phyloP scores from a whole-genome alignment of 345 rosid species.

The Fremontodendron californicum region DNA sequence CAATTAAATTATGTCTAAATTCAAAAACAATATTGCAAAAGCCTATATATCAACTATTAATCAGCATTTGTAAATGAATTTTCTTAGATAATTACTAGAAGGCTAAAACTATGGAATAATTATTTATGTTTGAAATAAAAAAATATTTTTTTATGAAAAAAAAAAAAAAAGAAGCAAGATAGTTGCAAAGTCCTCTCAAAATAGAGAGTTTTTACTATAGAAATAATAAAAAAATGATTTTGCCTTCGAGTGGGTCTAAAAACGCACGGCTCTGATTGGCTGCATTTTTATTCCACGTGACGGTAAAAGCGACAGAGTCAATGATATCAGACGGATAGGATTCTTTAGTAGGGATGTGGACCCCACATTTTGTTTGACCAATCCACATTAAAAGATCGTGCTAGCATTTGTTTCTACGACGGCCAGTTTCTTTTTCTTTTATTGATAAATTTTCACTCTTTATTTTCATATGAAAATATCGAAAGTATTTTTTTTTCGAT shows the following conservation, averaged over 20 bases:
- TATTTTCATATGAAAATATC: background rate
- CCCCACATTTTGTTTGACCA: constrained; percentile 3
- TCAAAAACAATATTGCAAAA: no score
- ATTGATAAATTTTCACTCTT: background rate
- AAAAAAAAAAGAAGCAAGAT: no score
- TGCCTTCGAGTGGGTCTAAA: constrained; percentile 18
- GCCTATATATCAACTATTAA: background rate
- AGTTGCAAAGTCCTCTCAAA: constrained; percentile 4
- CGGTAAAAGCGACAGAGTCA: constrained; percentile 14
- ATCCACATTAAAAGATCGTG: background rate
- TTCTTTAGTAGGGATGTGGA: background rate
- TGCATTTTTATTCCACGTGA: constrained; percentile 12
- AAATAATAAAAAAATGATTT: background rate
- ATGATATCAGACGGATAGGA: constrained; percentile 19
- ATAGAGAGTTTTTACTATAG: background rate
- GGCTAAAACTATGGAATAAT: background rate
- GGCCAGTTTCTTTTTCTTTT: background rate
- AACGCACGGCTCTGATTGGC: constrained; percentile 19
- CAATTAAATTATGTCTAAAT: no score
- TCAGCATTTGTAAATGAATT: background rate
- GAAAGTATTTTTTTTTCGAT: background rate
- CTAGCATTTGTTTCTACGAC: background rate
- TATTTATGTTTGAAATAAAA: background rate
- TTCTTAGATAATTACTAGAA: background rate
- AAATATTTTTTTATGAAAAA: background rate